A percentile compares a stretch with the other conserved stretches of the same genome.
Evolutionary conservation across 179 eudicot genomes (phyloP).

Genomic region (Beta corolliflora): DNA sequence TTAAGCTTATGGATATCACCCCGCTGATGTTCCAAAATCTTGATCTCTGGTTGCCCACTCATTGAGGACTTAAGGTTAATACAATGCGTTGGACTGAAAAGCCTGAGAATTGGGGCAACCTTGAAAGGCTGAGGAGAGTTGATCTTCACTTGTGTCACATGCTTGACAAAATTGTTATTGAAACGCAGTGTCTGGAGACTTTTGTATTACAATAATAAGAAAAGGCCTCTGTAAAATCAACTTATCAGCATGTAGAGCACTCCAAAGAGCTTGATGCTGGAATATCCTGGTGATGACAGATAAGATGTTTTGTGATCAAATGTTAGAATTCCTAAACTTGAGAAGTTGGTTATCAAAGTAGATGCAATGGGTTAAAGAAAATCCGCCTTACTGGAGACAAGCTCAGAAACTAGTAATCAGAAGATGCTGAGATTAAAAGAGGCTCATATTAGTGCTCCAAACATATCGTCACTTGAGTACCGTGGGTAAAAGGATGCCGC

Average conservation of each 20-base stretch:
- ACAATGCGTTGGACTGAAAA: conserved; percentile 29
- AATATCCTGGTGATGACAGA: conserved; percentile 40
- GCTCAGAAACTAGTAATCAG: conserved; percentile 27
- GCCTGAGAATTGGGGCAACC: conserved; percentile 28
- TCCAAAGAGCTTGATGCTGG: conserved; percentile 46
- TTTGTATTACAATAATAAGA: conserved; percentile 31
- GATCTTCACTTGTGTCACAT: conserved; percentile 47
- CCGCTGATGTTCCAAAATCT: conserved; percentile 20
- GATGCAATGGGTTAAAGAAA: conserved; percentile 21
- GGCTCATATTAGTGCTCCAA: conserved; percentile 21
- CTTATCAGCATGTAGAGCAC: conserved; percentile 35
- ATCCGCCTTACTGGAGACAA: conserved; percentile 17
- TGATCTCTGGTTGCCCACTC: conserved; percentile 45
- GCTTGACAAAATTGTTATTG: conserved; percentile 33
- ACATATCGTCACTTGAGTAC: conserved; percentile 30
- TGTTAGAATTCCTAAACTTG: conserved; percentile 28
- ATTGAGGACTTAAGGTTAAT: conserved; percentile 54
- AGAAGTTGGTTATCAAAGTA: conserved; percentile 34
- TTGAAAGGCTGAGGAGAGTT: conserved; percentile 38
- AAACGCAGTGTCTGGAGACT: conserved; percentile 35
- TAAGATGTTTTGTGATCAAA: conserved; percentile 28
- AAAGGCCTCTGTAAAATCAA: conserved; percentile 26
- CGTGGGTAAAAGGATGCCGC: conserved; percentile 30
- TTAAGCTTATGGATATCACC: conserved; percentile 34
- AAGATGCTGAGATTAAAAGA: conserved; percentile 23